A percentile compares a stretch with the other conserved stretches of the same genome.
phyloP scores from a whole-genome alignment of 148 eudicot genomes.

The Talinum fruticosum region DNA sequence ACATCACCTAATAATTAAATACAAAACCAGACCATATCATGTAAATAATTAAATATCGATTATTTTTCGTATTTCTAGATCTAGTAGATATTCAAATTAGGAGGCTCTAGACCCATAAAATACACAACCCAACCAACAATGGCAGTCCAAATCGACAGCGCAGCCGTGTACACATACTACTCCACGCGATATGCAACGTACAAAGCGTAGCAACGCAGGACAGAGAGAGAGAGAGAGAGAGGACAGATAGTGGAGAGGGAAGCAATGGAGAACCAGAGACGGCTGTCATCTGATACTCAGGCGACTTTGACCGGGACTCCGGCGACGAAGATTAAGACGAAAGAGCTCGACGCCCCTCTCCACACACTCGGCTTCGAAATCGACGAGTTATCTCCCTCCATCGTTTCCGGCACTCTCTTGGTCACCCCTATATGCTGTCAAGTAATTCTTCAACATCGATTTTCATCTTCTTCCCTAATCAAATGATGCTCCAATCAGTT shows the following conservation, averaged over 20 bases:
- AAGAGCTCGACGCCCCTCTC: slow-evolving; percentile 25
- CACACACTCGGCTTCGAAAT: slow-evolving; percentile 23
- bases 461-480: not conserved
- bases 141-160: not conserved
- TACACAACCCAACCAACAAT: no score
- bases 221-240: not conserved
- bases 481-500: not conserved
- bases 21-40: no score
- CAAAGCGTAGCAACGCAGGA: not conserved
- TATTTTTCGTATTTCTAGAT: no score
- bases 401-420: slow-evolving; percentile 22
- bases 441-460: not conserved
- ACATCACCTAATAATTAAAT: no score
- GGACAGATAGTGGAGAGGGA: not conserved
- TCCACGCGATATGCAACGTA: not conserved
- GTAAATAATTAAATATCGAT: no score
- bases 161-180: not conserved
- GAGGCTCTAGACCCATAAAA: no score
- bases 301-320: not conserved
- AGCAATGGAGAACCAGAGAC: not conserved
- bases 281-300: not conserved
- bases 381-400: slow-evolving; percentile 20
- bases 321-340: not conserved
- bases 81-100: no score
- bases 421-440: slow-evolving; percentile 33